Conservation (phyloP, 441 rosid genomes). For the Biscutella laevigata region DNA sequence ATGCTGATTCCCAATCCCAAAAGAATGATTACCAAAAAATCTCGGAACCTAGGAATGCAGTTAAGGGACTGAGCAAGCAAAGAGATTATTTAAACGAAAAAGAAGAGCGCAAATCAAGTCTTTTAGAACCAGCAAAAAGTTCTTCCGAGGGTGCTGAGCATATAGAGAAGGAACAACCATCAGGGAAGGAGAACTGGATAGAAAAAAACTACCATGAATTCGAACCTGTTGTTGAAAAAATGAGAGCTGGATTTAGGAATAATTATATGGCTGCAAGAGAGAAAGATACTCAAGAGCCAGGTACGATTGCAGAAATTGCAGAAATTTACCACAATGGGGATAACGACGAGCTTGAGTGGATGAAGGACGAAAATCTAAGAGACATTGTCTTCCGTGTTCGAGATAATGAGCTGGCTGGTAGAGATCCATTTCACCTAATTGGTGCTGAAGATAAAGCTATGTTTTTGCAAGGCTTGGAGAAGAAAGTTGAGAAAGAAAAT, state of each 20-base stretch:
- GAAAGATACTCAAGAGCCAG: slow-evolving; percentile 31
- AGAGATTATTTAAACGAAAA: neutral
- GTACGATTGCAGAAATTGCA: slow-evolving; percentile 29
- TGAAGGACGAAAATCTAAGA: slow-evolving; percentile 71
- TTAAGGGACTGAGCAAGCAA: slow-evolving; percentile 19
- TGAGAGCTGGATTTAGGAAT: slow-evolving; percentile 66
- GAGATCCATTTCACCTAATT: slow-evolving; percentile 74
- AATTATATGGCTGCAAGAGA: slow-evolving; percentile 64
- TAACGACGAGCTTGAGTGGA: slow-evolving; percentile 73
- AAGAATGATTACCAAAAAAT: slow-evolving; percentile 17
- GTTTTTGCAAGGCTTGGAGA: slow-evolving; percentile 77
- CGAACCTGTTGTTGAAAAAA: slow-evolving; percentile 56
- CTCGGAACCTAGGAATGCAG: slow-evolving; percentile 14
- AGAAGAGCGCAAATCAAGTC: slow-evolving; percentile 20
- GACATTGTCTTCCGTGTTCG: slow-evolving; percentile 81
- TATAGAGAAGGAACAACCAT: slow-evolving; percentile 26
- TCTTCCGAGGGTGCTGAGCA: slow-evolving; percentile 15
- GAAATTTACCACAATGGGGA: slow-evolving; percentile 39
- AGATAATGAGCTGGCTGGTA: slow-evolving; percentile 78
- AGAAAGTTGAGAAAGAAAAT: slow-evolving; percentile 76
- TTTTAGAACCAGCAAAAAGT: slow-evolving; percentile 6
- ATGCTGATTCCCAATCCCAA: slow-evolving; percentile 18
- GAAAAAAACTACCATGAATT: slow-evolving; percentile 61
- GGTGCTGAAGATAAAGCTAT: slow-evolving; percentile 59
- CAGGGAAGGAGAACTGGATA: slow-evolving; percentile 47